Base-by-base conservation (phyloP, 805 yeast species). In the Priceomyces carsonii region DNA sequence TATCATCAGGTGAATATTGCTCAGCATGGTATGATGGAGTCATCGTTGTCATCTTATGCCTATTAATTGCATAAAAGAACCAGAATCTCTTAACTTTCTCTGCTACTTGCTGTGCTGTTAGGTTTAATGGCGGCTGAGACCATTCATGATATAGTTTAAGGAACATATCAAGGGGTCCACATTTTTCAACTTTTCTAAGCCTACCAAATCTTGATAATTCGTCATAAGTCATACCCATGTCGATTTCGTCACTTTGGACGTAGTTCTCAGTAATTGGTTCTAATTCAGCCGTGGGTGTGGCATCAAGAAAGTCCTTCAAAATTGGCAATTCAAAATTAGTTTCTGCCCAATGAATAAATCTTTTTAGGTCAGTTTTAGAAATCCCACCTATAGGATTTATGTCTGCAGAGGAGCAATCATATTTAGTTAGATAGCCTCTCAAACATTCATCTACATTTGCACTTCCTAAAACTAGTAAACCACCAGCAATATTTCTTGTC, bases 21-120 rank as follows among this genome's bases (percentile, higher is more conserved):
- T 93, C 99, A 0, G 99, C 99, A 52, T 93, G 99, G 55, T 93
- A 93, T 23, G 95, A 77, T 9, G 99, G 99, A 0, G 99, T 93
- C 58, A 90, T 73, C n/a, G 91, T 90, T 1, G 99, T 93, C 80
- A 87, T 93, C 63, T 93, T 93, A 62, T 93, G 99, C 52, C 99
- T 80, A 61, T 93, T 93, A 38, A 93, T 78, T 4, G 97, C 96
- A 61, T 93, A 95, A 57, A 77, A 93, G 69, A 85, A 90, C 74
- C 86, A 93, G 63, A 93, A 93, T 36, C 80, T 72, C 59, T 93
- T 91, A 8, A 93, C 99, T 57, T 95, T 95, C 29, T 79, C 88
- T 2, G 98, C 95, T 34, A 90, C 81, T 53, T 89, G 80, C 38
- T 81, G 79, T 4, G 97, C 93, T 1, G 88, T 76, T 51, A 89